phyloP scores from a whole-genome alignment of 768 basidiomycete species.

The Coprinopsis strossmayeri region DNA sequence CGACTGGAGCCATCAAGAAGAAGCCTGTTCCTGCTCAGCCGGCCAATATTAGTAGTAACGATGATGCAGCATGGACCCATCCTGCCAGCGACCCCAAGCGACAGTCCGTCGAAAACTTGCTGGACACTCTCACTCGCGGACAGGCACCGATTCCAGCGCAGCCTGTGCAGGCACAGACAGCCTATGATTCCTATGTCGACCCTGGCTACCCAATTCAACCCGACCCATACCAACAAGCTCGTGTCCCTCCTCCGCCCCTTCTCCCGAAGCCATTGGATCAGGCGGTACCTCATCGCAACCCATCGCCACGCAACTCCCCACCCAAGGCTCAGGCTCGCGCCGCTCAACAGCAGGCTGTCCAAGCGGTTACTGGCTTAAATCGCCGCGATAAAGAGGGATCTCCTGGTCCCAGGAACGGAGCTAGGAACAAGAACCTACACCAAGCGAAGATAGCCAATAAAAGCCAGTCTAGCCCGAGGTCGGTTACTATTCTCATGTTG shows the following conservation, averaged over 20 bases:
- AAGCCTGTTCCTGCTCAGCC: constrained; percentile 55
- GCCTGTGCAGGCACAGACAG: constrained; percentile 28
- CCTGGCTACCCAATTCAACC: constrained; percentile 31
- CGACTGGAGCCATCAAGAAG: constrained; percentile 50
- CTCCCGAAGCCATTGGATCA: constrained; percentile 51
- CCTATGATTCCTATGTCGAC: constrained; percentile 40
- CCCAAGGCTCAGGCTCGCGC: constrained; percentile 49
- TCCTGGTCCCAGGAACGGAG: constrained; percentile 34
- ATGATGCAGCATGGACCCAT: constrained; percentile 52
- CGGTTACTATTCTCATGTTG: constrained; percentile 14
- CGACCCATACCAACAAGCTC: constrained; percentile 33
- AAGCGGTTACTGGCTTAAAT: constrained; percentile 42
- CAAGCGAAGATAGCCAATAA: constrained; percentile 41
- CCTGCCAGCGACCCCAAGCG: constrained; percentile 63
- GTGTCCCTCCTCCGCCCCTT: constrained; percentile 56
- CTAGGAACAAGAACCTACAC: constrained; percentile 27
- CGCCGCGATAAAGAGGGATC: constrained; percentile 69
- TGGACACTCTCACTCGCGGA: constrained; percentile 62
- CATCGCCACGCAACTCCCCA: constrained; percentile 60
- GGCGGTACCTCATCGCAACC: constrained; percentile 28
- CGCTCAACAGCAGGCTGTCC: constrained; percentile 40
- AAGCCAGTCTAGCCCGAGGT: constrained; percentile 54
- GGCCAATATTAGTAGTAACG: constrained; percentile 34
- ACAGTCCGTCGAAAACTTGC: constrained; percentile 76
- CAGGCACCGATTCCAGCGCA: constrained; percentile 30